A percentile compares a stretch with the other conserved stretches of the same genome.
Conservation (phyloP, 257 asterid species). For the Lycium barbarum region DNA sequence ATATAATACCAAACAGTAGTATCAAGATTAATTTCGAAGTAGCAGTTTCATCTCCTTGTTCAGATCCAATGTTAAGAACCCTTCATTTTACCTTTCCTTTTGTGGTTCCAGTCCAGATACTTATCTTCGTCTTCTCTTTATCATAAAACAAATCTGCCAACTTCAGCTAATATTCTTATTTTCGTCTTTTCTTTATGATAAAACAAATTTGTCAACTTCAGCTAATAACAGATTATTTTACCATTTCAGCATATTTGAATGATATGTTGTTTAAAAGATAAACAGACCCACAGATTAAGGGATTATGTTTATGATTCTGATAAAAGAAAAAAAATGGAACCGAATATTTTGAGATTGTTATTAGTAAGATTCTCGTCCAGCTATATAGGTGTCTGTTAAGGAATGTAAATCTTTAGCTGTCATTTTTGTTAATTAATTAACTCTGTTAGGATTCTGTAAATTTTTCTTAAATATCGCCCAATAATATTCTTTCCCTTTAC, state of each 20-base stretch:
- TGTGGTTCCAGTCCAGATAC: neutral
- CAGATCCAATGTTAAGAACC: neutral
- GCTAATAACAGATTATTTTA: neutral
- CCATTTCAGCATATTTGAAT: neutral
- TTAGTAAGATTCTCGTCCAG: neutral
- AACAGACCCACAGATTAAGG: conserved; percentile 16
- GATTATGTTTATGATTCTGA: neutral
- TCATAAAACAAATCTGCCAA: neutral
- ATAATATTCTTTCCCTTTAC: neutral
- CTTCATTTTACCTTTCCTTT: neutral
- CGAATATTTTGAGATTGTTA: neutral
- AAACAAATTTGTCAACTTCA: neutral
- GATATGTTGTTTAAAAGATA: neutral
- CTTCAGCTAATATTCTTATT: neutral
- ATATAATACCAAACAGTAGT: neutral
- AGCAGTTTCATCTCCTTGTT: neutral
- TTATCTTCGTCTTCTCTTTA: neutral
- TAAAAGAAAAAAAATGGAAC: neutral
- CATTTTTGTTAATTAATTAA: neutral
- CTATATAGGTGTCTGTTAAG: neutral
- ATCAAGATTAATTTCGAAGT: neutral
- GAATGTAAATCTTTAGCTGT: neutral
- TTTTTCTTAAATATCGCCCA: neutral
- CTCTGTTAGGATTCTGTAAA: neutral
- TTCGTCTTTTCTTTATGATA: neutral